Evolutionary conservation across 2,329 filamentous ascomycete genomes (phyloP), one percentile per base, ranked within the genome.

Genomic region (Cercospora sp.): DNA sequence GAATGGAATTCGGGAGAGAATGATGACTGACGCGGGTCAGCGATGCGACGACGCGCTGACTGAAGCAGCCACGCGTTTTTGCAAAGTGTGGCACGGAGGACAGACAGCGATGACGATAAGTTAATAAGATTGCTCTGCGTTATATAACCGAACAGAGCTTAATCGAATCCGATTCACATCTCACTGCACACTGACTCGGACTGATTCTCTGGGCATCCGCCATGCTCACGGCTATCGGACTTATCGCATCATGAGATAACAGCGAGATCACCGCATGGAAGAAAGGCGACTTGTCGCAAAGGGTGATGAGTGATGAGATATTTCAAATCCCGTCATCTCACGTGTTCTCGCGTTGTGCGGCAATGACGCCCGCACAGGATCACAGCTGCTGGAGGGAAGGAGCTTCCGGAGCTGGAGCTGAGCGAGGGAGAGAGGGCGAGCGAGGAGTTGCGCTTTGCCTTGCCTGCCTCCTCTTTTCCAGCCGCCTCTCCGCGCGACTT

Each of bases 381-480:
- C 13, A n/a, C 36, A 40, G 57, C 28, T 59, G 23, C n/a, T 18
- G 45, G 45, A 51, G 48, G 10, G 48, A 20, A 40, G 18, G 57
- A 60, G 57, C 12, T 58, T 58, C 48, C 48, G 48, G 36, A 40
- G 36, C 36, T 53, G 28, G 28, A 30, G 57, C 31, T 33, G 9
- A 18, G 57, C 30, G 10, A 33, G 28, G 28, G 28, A 10, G 57
- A 60, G 23, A 23, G 57, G 31, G 30, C 16, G 28, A 20, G 31
- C 30, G 26, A n/a, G 20, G 30, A 36, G 57, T 20, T 20, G 42
- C n/a, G 42, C 42, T 48, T 48, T 48, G 36, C 36, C 36, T 12
- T 51, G 45, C 45, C 57, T 60, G 28, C 33, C 57, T 60, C 57
- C 53, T 58, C 53, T 58, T 58, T 58, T 12, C 48, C 48, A 60